Conservation (phyloP, 345 rosid genomes). For the Rhodomyrtus tomentosa region DNA sequence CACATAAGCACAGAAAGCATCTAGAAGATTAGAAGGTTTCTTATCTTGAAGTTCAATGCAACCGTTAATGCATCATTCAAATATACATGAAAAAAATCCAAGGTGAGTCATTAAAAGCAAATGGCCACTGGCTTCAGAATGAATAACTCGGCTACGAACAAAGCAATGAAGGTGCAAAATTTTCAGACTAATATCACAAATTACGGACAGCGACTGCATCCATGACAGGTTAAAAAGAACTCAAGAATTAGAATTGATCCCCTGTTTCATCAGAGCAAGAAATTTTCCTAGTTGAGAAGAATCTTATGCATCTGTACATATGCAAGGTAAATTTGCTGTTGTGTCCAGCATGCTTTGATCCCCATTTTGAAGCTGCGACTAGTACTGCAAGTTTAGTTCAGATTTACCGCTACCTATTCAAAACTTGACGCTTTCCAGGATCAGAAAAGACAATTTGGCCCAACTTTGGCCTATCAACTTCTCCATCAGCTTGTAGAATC, state of each 20-base stretch:
- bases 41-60: neutral
- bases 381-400: neutral
- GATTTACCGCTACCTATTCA: constrained; percentile 39
- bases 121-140: neutral
- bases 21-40: neutral
- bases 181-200: neutral
- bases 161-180: neutral
- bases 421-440: constrained; percentile 62
- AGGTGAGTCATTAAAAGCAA: neutral
- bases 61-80: neutral
- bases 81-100: neutral
- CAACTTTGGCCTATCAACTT: constrained; percentile 8
- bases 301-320: neutral
- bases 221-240: neutral
- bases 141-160: neutral
- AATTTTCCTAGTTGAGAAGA: neutral
- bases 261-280: neutral
- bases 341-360: neutral
- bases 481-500: constrained; percentile 14
- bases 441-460: constrained; percentile 86
- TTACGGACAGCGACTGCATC: neutral
- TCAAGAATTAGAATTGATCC: neutral
- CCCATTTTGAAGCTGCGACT: neutral
- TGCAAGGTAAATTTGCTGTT: neutral
- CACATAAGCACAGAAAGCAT: neutral